Conservation (phyloP, 495 filamentous ascomycete species). For the Entonaema liquescens region DNA sequence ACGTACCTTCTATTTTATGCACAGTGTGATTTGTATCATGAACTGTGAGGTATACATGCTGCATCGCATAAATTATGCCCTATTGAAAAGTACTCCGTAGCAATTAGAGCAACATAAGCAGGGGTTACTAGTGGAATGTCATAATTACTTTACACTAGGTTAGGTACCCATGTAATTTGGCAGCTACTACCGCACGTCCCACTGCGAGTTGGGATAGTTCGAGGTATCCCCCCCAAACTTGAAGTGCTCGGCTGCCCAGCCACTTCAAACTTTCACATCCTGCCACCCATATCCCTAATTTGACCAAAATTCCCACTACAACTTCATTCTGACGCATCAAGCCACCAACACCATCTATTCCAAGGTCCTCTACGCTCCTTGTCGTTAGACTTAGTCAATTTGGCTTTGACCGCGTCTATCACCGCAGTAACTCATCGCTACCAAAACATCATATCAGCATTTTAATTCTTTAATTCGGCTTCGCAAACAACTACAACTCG, state of each 20-base stretch:
- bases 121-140: slow-evolving; percentile 20
- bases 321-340: slow-evolving; percentile 16
- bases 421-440: slow-evolving; percentile 7
- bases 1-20: background rate
- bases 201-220: slow-evolving; percentile 26
- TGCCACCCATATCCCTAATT: slow-evolving; percentile 18
- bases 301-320: slow-evolving; percentile 20
- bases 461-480: slow-evolving; percentile 15
- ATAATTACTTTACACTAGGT: slow-evolving; percentile 8
- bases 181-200: slow-evolving; percentile 19
- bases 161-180: slow-evolving; percentile 6
- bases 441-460: slow-evolving; percentile 3
- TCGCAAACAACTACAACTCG: background rate
- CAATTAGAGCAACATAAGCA: slow-evolving; percentile 10
- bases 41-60: slow-evolving; percentile 25
- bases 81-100: slow-evolving; percentile 16
- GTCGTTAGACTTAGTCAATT: slow-evolving; percentile 7
- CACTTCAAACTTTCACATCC: slow-evolving; percentile 28
- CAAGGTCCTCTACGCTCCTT: slow-evolving; percentile 18
- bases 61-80: slow-evolving; percentile 1
- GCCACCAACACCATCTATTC: slow-evolving; percentile 5
- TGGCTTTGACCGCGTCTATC: slow-evolving; percentile 11
- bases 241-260: slow-evolving; percentile 18
- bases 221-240: background rate
- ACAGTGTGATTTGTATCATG: background rate